Evolutionary conservation across 2,329 filamentous ascomycete species (phyloP), one percentile per base, ranked within the genome.

Genomic region (Diatrype stigma): DNA sequence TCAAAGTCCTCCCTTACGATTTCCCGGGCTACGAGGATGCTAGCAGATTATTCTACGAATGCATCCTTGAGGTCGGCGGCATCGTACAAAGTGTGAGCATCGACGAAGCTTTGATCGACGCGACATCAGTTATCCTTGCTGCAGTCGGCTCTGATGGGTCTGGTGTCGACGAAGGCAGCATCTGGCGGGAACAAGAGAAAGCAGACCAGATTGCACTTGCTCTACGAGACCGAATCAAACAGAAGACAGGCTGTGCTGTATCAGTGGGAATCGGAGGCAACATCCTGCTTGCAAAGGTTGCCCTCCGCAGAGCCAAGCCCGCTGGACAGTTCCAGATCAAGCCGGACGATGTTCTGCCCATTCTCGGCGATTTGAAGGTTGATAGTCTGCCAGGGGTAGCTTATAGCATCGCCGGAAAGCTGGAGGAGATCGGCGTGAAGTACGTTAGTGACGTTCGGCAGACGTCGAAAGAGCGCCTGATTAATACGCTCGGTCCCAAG

Each of bases 71-170:
- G 6, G 77, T 91, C 8, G 90, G 87, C 17, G 93, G 91, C 1
- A 71, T 90, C 17, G 90, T 97, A 0, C 94, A 99, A 66, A 97
- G 94, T 63, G 93, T 99, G 48, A 97, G 94, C 63, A 89, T 99
- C 44, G 95, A 99, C 59, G 95, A 99, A 70, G 94, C 91, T 1
- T 78, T 99, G 7, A 73, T 99, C 16, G 94, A 99, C 67, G 80
- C 92, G 32, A 94, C 89, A 3, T 73, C 75, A 3, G 70, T 89
- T 3, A 88, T 94, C 52, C 72, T 90, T 42, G 73, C 78, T 12
- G 79, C 78, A 14, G 79, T 82, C 11, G 84, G 82, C 2, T 88
- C 86, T 1, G 80, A 87, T 59, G 89, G 87, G 1, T 73, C 74
- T 21, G 80, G 78, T 1, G 64, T 85, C 4, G 78, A 80, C 8